phyloP scores from a whole-genome alignment of 2,329 filamentous ascomycete genomes.

The Fusarium sp. region DNA sequence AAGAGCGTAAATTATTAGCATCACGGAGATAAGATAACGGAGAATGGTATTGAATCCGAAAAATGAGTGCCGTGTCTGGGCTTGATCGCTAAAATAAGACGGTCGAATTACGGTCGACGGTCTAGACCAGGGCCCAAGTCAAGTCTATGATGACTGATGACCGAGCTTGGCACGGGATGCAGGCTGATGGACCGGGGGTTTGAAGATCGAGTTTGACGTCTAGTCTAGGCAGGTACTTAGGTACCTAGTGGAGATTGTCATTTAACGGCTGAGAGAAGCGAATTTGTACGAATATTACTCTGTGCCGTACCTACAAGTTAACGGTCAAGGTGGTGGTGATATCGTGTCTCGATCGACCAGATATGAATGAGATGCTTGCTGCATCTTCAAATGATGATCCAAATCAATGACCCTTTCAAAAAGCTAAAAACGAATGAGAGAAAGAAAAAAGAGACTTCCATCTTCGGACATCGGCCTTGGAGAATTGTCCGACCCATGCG shows the following conservation, averaged over 20 bases:
- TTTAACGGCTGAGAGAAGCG: neutral
- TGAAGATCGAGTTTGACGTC: slow-evolving; percentile 19
- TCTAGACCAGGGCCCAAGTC: slow-evolving; percentile 11
- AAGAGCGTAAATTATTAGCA: neutral
- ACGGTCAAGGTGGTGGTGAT: neutral
- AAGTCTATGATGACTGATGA: slow-evolving; percentile 4
- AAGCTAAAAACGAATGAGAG: no score
- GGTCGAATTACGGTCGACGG: slow-evolving; percentile 12
- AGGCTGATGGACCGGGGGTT: slow-evolving; percentile 8
- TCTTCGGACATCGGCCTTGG: slow-evolving; percentile 49
- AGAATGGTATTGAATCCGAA: slow-evolving; percentile 23
- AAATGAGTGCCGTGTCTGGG: neutral
- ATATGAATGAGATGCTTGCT: neutral
- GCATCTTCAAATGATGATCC: neutral
- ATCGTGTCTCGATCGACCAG: neutral
- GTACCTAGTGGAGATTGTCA: slow-evolving; percentile 5
- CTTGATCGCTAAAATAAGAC: neutral
- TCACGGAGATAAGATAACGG: slow-evolving; percentile 24
- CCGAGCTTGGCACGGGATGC: slow-evolving; percentile 23
- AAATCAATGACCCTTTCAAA: slow-evolving; percentile 34
- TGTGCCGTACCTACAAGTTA: neutral
- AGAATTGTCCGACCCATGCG: slow-evolving; percentile 38
- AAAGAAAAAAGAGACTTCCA: neutral
- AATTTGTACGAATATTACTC: neutral
- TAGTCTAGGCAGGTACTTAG: neutral